phyloP scores from a whole-genome alignment of 805 yeast genomes.

The Pichia kluyveri region DNA sequence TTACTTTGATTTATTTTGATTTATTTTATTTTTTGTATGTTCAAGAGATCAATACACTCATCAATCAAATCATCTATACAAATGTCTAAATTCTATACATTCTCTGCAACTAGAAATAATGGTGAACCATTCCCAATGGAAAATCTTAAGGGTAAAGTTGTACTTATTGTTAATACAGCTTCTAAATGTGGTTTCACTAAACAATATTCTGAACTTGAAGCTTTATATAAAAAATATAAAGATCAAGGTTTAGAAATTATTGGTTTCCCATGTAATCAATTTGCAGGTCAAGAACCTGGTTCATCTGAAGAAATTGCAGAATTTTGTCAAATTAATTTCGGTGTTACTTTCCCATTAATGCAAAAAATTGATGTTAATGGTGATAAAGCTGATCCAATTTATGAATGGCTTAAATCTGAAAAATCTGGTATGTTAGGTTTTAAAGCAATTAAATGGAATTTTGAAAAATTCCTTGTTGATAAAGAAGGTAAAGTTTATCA shows the following conservation, averaged over 20 bases:
- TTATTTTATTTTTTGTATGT: neutral
- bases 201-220: constrained; percentile 67
- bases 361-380: constrained; percentile 90
- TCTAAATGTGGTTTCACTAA: constrained; percentile 75
- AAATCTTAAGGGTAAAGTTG: constrained; percentile 68
- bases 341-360: constrained; percentile 86
- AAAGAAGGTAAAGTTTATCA: constrained; percentile 45
- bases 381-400: constrained; percentile 67
- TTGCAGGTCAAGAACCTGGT: constrained; percentile 73
- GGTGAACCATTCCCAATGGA: constrained; percentile 52
- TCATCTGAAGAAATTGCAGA: constrained; percentile 57
- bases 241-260: constrained; percentile 56
- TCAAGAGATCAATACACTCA: neutral
- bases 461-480: constrained; percentile 50
- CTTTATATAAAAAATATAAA: constrained; percentile 53
- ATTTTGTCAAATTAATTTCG: constrained; percentile 74
- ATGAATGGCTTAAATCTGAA: constrained; percentile 58
- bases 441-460: constrained; percentile 55
- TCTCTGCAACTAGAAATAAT: constrained; percentile 52
- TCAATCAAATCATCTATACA: neutral
- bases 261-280: constrained; percentile 91
- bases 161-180: constrained; percentile 79
- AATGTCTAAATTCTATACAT: constrained; percentile 56
- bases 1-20: too few relatives aligned
- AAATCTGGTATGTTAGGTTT: constrained; percentile 59